These are phyloP conservation scores for Fusarium sp. DNA, from an alignment of 2,329 filamentous ascomycete genomes.

Conservation along the genomic window DNA sequence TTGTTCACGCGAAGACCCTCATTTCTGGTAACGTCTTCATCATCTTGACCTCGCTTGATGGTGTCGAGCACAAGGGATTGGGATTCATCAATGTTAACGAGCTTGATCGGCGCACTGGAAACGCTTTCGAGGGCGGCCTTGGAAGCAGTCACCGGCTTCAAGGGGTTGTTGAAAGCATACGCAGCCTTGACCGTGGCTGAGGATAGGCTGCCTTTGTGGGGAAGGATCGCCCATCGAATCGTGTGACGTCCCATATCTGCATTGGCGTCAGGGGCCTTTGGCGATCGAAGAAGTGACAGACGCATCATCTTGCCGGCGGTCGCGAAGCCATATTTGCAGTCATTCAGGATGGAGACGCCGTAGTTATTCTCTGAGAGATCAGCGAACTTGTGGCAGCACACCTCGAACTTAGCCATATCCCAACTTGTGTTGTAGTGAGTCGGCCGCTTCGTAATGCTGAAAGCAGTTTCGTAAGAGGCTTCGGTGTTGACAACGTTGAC, in stretches of 20 bases:
- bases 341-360: slow-evolving; percentile 92
- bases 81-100: slow-evolving; percentile 67
- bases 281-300: slow-evolving; percentile 83
- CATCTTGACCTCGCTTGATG: slow-evolving; percentile 92
- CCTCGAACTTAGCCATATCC: slow-evolving; percentile 98
- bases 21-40: slow-evolving; percentile 74
- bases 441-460: slow-evolving; percentile 85
- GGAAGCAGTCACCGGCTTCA: slow-evolving; percentile 56
- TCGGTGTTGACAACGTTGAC: slow-evolving; percentile 91
- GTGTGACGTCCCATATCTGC: slow-evolving; percentile 92
- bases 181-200: slow-evolving; percentile 82
- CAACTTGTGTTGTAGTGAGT: slow-evolving; percentile 98
- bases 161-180: slow-evolving; percentile 89
- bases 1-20: slow-evolving; percentile 72
- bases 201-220: slow-evolving; percentile 79
- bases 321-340: slow-evolving; percentile 96
- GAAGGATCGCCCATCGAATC: slow-evolving; percentile 91
- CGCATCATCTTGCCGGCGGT: slow-evolving; percentile 91
- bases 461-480: slow-evolving; percentile 95
- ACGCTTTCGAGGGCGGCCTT: slow-evolving; percentile 45
- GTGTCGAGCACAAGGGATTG: slow-evolving; percentile 83
- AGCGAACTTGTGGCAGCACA: slow-evolving; percentile 94
- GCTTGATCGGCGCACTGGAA: slow-evolving; percentile 64
- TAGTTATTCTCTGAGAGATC: slow-evolving; percentile 90
- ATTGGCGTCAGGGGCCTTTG: slow-evolving; percentile 92